Evolutionary conservation across 306 rosid species (phyloP).

Genomic region (Cucurbita moschata): DNA sequence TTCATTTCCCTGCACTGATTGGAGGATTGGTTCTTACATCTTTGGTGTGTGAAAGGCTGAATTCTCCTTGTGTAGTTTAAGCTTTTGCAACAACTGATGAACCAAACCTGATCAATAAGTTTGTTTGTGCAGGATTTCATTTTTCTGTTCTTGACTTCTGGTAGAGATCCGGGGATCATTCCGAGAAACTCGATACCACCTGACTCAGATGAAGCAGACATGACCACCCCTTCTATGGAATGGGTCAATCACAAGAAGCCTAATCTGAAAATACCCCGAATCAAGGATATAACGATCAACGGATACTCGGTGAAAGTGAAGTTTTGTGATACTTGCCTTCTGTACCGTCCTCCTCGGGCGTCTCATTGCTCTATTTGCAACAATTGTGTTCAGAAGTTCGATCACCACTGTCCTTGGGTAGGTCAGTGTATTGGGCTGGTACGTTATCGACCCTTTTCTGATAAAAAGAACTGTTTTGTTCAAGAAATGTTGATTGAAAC

Average conservation of each 20-base stretch:
- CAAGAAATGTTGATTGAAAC: not conserved
- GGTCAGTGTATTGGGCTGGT: constrained; percentile 91
- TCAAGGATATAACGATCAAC: constrained; percentile 51
- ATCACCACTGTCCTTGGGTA: constrained; percentile 98
- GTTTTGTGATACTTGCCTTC: constrained; percentile 77
- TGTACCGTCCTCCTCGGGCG: constrained; percentile 86
- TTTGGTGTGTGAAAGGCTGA: constrained; percentile 56
- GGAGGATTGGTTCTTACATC: constrained; percentile 57
- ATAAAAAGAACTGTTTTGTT: not conserved
- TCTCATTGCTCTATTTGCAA: constrained; percentile 93
- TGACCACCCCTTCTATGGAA: constrained; percentile 32
- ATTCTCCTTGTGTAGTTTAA: constrained; percentile 2
- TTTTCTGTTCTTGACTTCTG: constrained; percentile 74
- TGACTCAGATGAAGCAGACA: constrained; percentile 36
- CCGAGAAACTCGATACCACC: constrained; percentile 55
- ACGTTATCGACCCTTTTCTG: constrained; percentile 18
- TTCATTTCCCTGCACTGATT: constrained; percentile 29
- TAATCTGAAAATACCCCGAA: constrained; percentile 45
- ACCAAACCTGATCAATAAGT: constrained; percentile 1
- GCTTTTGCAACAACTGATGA: constrained; percentile 8
- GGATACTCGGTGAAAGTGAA: constrained; percentile 67
- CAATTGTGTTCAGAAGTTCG: constrained; percentile 87
- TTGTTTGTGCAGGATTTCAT: constrained; percentile 47
- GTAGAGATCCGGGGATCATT: constrained; percentile 89
- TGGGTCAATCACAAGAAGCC: constrained; percentile 43